Percentiles rank a stretch among this genome's conserved stretches.
Evolutionary conservation across 352 stramenopile genomes (phyloP).

Genomic region (Phytopythium ostracodes): DNA sequence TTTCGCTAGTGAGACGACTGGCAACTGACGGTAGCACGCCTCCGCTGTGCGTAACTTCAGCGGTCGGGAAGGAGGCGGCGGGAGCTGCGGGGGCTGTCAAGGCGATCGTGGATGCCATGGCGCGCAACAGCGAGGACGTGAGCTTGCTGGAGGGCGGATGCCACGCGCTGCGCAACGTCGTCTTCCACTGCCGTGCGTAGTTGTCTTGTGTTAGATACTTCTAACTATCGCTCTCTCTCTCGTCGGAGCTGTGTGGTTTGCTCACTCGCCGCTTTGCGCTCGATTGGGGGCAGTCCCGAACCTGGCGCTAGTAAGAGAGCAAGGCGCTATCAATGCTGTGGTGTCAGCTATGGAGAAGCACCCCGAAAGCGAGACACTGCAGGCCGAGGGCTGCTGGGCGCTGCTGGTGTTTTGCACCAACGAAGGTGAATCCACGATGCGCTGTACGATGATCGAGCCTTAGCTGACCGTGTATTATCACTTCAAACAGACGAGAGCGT

Average conservation of each 20-base stretch:
- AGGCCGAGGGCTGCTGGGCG: constrained; percentile 69
- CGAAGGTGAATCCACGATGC: constrained; percentile 28
- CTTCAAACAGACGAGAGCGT: constrained; percentile 51
- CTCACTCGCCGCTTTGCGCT: background rate
- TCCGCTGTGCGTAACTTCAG: constrained; percentile 18
- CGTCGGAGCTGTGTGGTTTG: too few species aligned
- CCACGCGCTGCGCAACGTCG: constrained; percentile 70
- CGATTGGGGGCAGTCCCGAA: constrained; percentile 38
- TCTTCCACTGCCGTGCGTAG: constrained; percentile 46
- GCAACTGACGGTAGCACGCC: too few species aligned
- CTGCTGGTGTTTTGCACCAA: constrained; percentile 82
- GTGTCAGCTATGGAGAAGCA: constrained; percentile 61
- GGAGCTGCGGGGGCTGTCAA: constrained; percentile 50
- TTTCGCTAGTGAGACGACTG: too few species aligned
- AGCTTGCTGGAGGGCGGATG: constrained; percentile 67
- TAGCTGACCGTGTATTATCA: background rate
- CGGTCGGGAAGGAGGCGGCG: constrained; percentile 60
- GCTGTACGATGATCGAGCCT: background rate
- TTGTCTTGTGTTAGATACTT: background rate
- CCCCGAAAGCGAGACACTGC: constrained; percentile 55
- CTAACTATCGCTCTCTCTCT: too few species aligned
- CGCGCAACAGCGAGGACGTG: constrained; percentile 56
- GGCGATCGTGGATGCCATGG: constrained; percentile 61
- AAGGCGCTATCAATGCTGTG: constrained; percentile 62
- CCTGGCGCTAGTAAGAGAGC: constrained; percentile 45